phyloP scores from a whole-genome alignment of 805 yeast genomes.

The Kuraishia ogatae region DNA sequence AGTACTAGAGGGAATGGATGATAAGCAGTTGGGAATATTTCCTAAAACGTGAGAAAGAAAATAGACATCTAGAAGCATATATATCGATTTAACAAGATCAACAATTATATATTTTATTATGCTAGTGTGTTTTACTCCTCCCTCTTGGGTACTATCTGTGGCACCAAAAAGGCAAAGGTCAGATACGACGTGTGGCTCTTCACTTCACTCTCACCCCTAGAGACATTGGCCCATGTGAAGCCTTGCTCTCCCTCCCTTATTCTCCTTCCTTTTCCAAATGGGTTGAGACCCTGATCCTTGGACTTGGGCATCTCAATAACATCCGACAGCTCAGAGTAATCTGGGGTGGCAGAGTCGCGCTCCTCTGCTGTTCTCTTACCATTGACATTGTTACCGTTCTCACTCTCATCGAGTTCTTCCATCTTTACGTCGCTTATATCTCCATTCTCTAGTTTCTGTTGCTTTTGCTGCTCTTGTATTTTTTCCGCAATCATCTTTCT shows the following conservation, averaged over 20 bases:
- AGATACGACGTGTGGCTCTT: conserved; percentile 92
- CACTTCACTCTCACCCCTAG: conserved; percentile 75
- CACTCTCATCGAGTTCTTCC: background rate
- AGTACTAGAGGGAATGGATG: too few species aligned
- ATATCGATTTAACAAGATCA: too few species aligned
- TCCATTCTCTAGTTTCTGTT: conserved; percentile 4
- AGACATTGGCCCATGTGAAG: conserved; percentile 77
- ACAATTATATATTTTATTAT: too few species aligned
- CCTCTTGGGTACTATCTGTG: background rate
- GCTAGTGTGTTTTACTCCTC: background rate
- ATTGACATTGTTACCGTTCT: background rate
- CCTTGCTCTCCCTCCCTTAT: conserved; percentile 80
- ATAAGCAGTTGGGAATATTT: too few species aligned
- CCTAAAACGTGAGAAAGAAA: too few species aligned
- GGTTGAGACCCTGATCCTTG: conserved; percentile 57
- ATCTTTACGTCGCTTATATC: background rate
- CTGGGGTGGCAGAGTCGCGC: background rate
- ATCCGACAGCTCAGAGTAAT: conserved; percentile 8
- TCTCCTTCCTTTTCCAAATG: conserved; percentile 86
- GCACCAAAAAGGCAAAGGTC: conserved; percentile 58
- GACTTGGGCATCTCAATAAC: conserved; percentile 24
- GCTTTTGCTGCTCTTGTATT: conserved; percentile 2
- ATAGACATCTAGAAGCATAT: too few species aligned
- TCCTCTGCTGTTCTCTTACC: conserved; percentile 1
- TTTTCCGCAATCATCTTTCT: conserved; percentile 6